Percentiles rank a stretch among this genome's conserved stretches.
Evolutionary conservation across 805 yeast species (phyloP).

Genomic region (Sugiyamaella marilandica): DNA sequence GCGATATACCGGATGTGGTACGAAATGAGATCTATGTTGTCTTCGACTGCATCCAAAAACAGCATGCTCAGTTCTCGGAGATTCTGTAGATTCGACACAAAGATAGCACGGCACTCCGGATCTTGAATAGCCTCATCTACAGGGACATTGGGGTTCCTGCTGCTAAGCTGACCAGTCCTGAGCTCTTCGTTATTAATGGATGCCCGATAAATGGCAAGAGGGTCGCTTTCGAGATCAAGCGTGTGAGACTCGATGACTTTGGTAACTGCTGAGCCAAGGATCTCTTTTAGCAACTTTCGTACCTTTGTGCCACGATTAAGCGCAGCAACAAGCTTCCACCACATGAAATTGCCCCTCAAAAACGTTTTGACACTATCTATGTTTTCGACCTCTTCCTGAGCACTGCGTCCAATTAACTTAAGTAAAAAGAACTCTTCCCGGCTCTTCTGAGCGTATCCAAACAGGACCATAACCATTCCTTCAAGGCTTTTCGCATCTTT

Average conservation of each 20-base stretch:
- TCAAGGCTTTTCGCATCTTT: slow-evolving; percentile 32
- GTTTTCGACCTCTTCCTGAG: slow-evolving; percentile 25
- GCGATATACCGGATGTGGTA: slow-evolving; percentile 54
- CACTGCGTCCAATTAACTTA: slow-evolving; percentile 45
- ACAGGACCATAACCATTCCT: slow-evolving; percentile 31
- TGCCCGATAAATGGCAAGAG: slow-evolving; percentile 39
- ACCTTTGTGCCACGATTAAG: slow-evolving; percentile 38
- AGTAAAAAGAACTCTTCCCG: slow-evolving; percentile 71
- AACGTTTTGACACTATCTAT: slow-evolving; percentile 21
- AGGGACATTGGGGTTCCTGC: slow-evolving; percentile 39
- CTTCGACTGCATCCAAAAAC: slow-evolving; percentile 49
- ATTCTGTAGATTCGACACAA: slow-evolving; percentile 66
- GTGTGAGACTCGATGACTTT: slow-evolving; percentile 24
- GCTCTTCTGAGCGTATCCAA: slow-evolving; percentile 38
- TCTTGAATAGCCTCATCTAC: slow-evolving; percentile 76
- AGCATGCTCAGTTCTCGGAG: slow-evolving; percentile 68
- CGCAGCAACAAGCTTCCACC: slow-evolving; percentile 41
- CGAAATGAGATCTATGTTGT: slow-evolving; percentile 45
- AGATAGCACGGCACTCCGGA: slow-evolving; percentile 61
- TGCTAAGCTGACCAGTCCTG: slow-evolving; percentile 32
- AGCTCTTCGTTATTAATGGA: slow-evolving; percentile 31
- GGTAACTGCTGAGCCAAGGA: slow-evolving; percentile 39
- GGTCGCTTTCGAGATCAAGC: slow-evolving; percentile 75
- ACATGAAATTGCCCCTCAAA: slow-evolving; percentile 31
- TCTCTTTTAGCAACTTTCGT: slow-evolving; percentile 27